phyloP scores from a whole-genome alignment of 2,329 filamentous ascomycete genomes.

The Alternaria sp. region DNA sequence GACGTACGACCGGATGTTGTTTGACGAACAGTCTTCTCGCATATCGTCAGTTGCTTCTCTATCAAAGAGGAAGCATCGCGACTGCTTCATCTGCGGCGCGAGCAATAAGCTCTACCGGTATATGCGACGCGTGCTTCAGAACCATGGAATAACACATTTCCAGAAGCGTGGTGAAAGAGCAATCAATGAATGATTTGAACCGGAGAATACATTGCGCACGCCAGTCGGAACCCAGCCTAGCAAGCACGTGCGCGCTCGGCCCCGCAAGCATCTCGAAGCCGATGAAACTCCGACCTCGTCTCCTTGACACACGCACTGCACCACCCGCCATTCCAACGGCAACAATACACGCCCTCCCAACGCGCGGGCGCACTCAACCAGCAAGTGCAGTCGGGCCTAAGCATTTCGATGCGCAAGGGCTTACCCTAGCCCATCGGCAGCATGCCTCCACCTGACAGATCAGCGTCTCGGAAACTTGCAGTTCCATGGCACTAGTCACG shows the following conservation, averaged over 20 bases:
- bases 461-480: slow-evolving; percentile 20
- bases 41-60: background rate
- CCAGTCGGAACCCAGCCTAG: slow-evolving; percentile 2
- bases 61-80: slow-evolving; percentile 57
- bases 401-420: slow-evolving; percentile 25
- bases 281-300: slow-evolving; percentile 27
- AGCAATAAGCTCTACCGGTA: background rate
- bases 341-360: slow-evolving; percentile 34
- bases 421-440: background rate
- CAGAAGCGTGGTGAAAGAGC: background rate
- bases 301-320: slow-evolving; percentile 33
- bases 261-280: slow-evolving; percentile 16
- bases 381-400: slow-evolving; percentile 13
- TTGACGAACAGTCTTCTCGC: background rate
- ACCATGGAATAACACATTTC: background rate
- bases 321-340: slow-evolving; percentile 20
- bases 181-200: background rate
- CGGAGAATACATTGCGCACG: background rate
- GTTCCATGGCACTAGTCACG: slow-evolving; percentile 27
- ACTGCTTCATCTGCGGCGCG: slow-evolving; percentile 47
- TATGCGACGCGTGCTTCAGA: background rate
- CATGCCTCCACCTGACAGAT: slow-evolving; percentile 10
- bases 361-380: slow-evolving; percentile 1
- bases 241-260: slow-evolving; percentile 8
- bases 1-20: background rate